Evolutionary conservation across 257 asterid species (phyloP).

Genomic region (Schizonepeta tenuifolia): DNA sequence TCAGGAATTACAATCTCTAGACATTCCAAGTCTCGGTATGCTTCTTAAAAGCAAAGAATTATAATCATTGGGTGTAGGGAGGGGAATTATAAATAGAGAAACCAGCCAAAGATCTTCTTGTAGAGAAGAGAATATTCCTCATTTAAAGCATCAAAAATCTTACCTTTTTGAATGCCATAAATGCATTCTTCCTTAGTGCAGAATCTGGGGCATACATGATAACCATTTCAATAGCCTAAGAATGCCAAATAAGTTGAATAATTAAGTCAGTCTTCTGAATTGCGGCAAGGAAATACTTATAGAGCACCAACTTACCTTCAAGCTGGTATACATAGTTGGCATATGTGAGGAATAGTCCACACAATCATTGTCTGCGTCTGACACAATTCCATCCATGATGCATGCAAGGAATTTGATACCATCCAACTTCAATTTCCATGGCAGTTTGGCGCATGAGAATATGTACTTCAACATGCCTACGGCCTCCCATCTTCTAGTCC

Average conservation of each 20-base stretch:
- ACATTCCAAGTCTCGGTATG: constrained; percentile 18
- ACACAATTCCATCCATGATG: constrained; percentile 56
- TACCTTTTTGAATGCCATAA: constrained; percentile 71
- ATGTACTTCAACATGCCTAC: constrained; percentile 68
- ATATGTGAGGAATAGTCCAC: constrained; percentile 51
- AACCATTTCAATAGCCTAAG: constrained; percentile 71
- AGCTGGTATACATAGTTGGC: constrained; percentile 59
- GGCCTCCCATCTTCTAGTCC: constrained; percentile 81
- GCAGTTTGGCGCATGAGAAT: constrained; percentile 48
- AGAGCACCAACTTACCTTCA: constrained; percentile 59
- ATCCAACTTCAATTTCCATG: constrained; percentile 68
- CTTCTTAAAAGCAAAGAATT: not conserved
- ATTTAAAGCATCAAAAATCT: constrained; percentile 23
- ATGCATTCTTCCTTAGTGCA: constrained; percentile 63
- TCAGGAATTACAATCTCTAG: not conserved
- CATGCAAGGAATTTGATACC: constrained; percentile 64
- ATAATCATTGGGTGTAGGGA: not conserved
- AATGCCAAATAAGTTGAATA: constrained; percentile 27
- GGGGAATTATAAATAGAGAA: not conserved
- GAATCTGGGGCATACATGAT: constrained; percentile 79
- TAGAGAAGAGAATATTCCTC: constrained; percentile 1
- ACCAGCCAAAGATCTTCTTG: constrained; percentile 13
- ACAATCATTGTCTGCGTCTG: constrained; percentile 40
- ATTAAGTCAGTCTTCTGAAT: constrained; percentile 28
- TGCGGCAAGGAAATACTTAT: constrained; percentile 24